A percentile compares a stretch with the other conserved stretches of the same genome.
Evolutionary conservation across 1,284 basidiomycete genomes (phyloP).

Genomic region (Athelia sp.): DNA sequence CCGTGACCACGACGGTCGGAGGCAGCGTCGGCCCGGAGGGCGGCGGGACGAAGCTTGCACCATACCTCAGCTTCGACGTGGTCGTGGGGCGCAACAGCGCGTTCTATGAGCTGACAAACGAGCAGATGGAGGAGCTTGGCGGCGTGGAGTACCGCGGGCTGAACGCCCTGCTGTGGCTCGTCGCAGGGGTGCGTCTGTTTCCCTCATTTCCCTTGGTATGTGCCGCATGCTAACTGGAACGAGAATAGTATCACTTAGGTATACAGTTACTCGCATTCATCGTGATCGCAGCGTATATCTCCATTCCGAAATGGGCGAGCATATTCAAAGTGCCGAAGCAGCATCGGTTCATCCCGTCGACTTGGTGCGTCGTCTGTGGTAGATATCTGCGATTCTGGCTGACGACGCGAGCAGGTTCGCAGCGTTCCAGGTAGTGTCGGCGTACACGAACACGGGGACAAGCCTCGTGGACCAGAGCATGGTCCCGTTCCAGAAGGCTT

Average conservation of each 20-base stretch:
- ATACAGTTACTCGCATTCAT: constrained; percentile 62
- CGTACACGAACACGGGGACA: constrained; percentile 88
- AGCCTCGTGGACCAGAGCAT: constrained; percentile 89
- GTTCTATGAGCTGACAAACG: constrained; percentile 77
- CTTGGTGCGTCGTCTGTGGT: constrained; percentile 44
- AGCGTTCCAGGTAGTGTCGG: constrained; percentile 81
- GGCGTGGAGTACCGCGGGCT: constrained; percentile 94
- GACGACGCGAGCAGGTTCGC: constrained; percentile 64
- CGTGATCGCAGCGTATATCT: constrained; percentile 79
- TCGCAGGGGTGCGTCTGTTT: constrained; percentile 44
- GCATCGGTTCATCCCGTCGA: constrained; percentile 46
- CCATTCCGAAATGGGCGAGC: constrained; percentile 41
- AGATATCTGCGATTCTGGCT: not conserved
- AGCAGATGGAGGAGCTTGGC: constrained; percentile 88
- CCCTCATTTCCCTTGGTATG: constrained; percentile 15
- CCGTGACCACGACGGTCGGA: constrained; percentile 62
- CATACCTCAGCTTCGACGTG: constrained; percentile 86
- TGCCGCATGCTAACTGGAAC: too few relatives aligned
- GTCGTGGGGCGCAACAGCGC: constrained; percentile 83
- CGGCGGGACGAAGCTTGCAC: constrained; percentile 50
- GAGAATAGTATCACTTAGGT: constrained; percentile 74
- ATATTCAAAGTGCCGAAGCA: constrained; percentile 55
- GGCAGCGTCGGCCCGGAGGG: too few relatives aligned
- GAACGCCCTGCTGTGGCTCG: constrained; percentile 74
- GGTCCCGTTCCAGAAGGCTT: constrained; percentile 84